phyloP scores from a whole-genome alignment of 495 filamentous ascomycete genomes.

The Penicillium samsonianum region DNA sequence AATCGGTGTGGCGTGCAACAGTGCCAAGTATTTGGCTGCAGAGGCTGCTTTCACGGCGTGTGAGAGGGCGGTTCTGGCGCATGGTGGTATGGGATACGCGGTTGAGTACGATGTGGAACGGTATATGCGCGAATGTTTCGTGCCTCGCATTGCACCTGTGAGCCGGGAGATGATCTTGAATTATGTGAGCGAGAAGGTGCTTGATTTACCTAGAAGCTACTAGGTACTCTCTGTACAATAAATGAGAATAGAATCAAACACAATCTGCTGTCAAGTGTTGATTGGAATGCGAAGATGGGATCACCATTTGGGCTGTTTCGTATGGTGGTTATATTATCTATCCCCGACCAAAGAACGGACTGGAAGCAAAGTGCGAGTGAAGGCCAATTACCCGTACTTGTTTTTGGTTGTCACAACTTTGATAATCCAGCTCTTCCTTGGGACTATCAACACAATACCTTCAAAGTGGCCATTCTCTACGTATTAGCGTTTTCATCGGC shows the following conservation, averaged over 20 bases:
- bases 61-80: constrained; percentile 65
- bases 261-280: background rate
- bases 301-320: no score
- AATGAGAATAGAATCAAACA: background rate
- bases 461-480: no score
- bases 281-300: background rate
- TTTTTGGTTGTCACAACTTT: no score
- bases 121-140: constrained; percentile 71
- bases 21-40: constrained; percentile 76
- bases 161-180: constrained; percentile 81
- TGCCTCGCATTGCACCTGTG: constrained; percentile 74
- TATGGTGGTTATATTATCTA: no score
- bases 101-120: constrained; percentile 78
- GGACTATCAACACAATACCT: no score
- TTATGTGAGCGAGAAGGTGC: constrained; percentile 72
- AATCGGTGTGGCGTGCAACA: constrained; percentile 73
- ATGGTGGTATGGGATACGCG: constrained; percentile 79
- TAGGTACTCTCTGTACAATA: constrained; percentile 21
- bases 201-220: constrained; percentile 56
- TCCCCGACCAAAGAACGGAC: no score
- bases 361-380: no score
- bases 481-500: no score
- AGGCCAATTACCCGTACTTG: no score
- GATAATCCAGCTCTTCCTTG: no score
- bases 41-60: constrained; percentile 77